Base-by-base conservation (phyloP, 83 land plant genomes). In the Picea abies region DNA sequence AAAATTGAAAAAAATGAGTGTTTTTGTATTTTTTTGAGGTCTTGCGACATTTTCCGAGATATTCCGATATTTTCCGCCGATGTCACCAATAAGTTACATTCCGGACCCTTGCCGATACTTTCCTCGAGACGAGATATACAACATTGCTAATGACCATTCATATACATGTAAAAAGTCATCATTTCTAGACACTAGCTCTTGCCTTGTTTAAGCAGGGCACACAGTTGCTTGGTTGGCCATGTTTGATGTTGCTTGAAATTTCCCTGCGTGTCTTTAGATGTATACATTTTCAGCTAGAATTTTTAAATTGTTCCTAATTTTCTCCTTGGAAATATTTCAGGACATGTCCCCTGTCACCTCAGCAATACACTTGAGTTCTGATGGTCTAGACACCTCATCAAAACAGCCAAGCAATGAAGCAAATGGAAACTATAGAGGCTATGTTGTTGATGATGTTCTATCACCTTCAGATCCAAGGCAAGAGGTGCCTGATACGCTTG, bases 401-500 rank as follows among this genome's bases (percentile, higher is more conserved):
- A 73, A 41, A 22, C 52, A 73, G 22, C 77, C 25, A 2, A 73
- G 25, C 22, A 47, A 15, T 10, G 56, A 20, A 73, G 15, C 77
- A 22, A 86, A 62, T 79, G 88, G 80, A 78, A 90, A 87, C n/a
- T 83, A 82, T 75, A 71, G 85, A 86, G 91, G 90, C 44, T 83
- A 79, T 64, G 84, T 82, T 69, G 80, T 35, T 81, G 89, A 85
- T 26, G 82, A 73, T 80, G 92, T 88, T 84, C 86, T 83, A 26
- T 84, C 87, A 20, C 86, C 92, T 14, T 77, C 83, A 76, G 83
- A 85, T 65, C 84, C 92, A 82, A 92, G 87, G 72, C 83, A 85
- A 19, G 89, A 90, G 56, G 63, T 80, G 14, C 83, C 81, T 26
- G 86, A 86, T 65, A 47, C 73, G 9, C 85, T 81, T 78, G 90